Conservation (phyloP, 352 stramenopile genomes). For the Peronospora farinosa region DNA sequence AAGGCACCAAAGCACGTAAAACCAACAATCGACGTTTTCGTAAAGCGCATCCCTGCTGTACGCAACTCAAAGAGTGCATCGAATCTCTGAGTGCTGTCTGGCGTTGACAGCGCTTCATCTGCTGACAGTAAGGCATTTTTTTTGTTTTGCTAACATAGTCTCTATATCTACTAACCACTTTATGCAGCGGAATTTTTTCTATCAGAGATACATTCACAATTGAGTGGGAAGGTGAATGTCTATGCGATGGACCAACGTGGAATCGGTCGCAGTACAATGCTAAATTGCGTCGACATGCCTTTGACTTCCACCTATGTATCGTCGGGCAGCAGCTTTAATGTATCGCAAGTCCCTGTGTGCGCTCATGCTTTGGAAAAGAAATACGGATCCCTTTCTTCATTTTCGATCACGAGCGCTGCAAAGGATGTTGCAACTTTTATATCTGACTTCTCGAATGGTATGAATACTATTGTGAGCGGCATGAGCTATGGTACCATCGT, state of each 20-base stretch:
- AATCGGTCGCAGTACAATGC: constrained; percentile 30
- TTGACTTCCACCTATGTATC: too few species aligned
- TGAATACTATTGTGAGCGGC: constrained; percentile 32
- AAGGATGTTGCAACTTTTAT: constrained; percentile 37
- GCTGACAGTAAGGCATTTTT: too few species aligned
- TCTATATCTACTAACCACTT: neutral
- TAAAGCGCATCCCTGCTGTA: constrained; percentile 33
- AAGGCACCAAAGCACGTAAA: constrained; percentile 3
- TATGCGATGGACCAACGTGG: constrained; percentile 51
- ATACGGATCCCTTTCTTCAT: constrained; percentile 36
- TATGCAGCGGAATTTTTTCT: constrained; percentile 40
- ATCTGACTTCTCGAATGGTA: constrained; percentile 22
- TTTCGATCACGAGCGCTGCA: constrained; percentile 42
- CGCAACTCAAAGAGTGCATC: constrained; percentile 11
- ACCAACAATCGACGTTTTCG: constrained; percentile 33
- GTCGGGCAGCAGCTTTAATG: constrained; percentile 13
- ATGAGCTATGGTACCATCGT: constrained; percentile 49
- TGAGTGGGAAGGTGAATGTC: constrained; percentile 34
- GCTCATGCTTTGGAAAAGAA: constrained; percentile 29
- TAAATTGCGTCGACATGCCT: constrained; percentile 38
- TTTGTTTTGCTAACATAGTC: too few species aligned
- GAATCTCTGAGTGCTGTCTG: constrained; percentile 46
- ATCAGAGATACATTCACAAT: constrained; percentile 17
- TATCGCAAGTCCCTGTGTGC: constrained; percentile 28
- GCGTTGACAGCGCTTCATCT: too few species aligned